Evolutionary conservation across 345 rosid genomes (phyloP), one percentile per base, ranked within the genome.

Genomic region (Leavenworthia alabamica): DNA sequence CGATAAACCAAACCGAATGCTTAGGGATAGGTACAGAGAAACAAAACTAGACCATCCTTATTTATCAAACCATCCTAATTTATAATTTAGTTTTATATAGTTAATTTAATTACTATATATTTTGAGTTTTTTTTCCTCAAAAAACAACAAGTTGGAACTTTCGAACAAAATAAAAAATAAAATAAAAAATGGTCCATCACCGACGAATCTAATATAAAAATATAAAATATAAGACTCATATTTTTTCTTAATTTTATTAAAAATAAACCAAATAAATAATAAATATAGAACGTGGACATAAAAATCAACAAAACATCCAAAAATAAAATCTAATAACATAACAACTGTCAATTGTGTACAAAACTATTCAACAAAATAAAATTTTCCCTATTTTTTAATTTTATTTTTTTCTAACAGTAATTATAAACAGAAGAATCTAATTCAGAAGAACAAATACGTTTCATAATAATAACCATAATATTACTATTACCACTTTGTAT

Each of bases 361-460:
- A 44, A 51, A 36, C n/a, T 15, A 40, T 13, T 17, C 6, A 56
- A 9, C 0, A 28, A 12, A 26, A 41, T 0, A 60, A 41, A 14
- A 32, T 0, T 44, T 4, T 26, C 7, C 61, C 37, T 44, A 13
- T 68, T 68, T 29, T 15, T 5, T 15, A 35, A 12, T 8, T 23
- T 9, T 35, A 14, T n/a, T 19, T 53, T 19, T 54, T 49, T 52
- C 70, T 81, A 81, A 76, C 93, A 89, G 60, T 83, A 84, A 49
- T 39, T 86, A 74, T 89, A 88, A 12, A 86, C 88, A 62, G 77
- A 74, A 53, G 82, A 83, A 68, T 79, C 85, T 40, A 62, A 59
- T 49, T 83, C 83, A 51, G 66, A 45, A 15, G 84, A 75, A 82
- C 97, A 89, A 36, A 88, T 77, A 56, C 73, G 76, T 79, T 73